Base-by-base conservation (phyloP, 2,329 filamentous ascomycete species). In the Daldinia eschscholtzii region DNA sequence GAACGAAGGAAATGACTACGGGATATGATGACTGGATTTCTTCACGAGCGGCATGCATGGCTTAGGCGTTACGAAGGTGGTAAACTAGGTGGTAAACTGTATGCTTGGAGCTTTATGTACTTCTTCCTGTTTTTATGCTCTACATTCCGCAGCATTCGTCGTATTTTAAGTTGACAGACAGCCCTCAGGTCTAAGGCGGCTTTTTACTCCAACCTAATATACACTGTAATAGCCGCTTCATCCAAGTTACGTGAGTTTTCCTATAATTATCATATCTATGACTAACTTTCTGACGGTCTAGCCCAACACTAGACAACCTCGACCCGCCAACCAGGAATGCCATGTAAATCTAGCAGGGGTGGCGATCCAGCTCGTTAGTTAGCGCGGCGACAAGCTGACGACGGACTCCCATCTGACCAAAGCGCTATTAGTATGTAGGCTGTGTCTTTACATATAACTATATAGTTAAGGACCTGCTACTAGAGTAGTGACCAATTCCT, bases 11-110 rank as follows among this genome's bases (percentile, higher is more conserved):
- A 42, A 70, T 42, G 70, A 70, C 46, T 55, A 72, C 52, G 64
- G 66, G 53, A 71, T 67, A 73, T 59, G 70, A 71, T 46, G 42
- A 15, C 37, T 60, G 56, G 52, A 50, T 57, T 58, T 70, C 58
- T 62, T 53, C 59, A 63, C 39, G 61, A 67, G 42, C 37, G 56
- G 64, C 44, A 63, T 73, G 72, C 72, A 74, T 74, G 67, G 68
- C 70, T 74, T 65, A 67, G 72, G 72, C 70, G 72, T 74, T 72
- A 37, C 33, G 28, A 23, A 57, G 48, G 58, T 39, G 64, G 50
- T 48, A 26, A 57, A 56, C n/a, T 26, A 57, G 48, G 58, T 39
- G 64, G 50, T 48, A 26, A 57, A 56, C n/a, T 26, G 33, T 52
- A 65, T 59, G 61, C 53, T 68, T 66, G 48, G 46, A 39, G 26